Base-by-base conservation (phyloP, 768 basidiomycete species). In the Clitopilus hobsonii region DNA sequence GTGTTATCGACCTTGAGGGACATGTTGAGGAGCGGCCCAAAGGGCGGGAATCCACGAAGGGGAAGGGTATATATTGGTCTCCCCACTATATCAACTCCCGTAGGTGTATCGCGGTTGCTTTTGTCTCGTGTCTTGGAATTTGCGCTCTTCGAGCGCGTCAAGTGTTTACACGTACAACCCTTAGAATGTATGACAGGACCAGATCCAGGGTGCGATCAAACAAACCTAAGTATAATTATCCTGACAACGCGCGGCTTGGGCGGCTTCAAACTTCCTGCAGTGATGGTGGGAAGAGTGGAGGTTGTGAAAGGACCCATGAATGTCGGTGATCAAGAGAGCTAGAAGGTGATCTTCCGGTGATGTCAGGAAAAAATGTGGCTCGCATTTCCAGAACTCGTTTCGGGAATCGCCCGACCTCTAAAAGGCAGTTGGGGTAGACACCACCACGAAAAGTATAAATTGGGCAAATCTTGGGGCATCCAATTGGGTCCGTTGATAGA, bases 1-100 rank as follows among this genome's bases (percentile, higher is more conserved):
- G 75, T 76, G 54, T 69, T 64, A 53, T 72, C 67, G 47, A 72
- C 26, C 27, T n/a, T 27, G 24, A 51, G 30, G 18, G 26, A 10
- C 30, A 51, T 51, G 30, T 24, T 14, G 27, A 32, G n/a, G 24
- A 24, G 30, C 24, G 22, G 26, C 24, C n/a, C 26, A 29, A 13
- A 27, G 26, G 16, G 23, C 6, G 22, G n/a, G 24, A 27, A 51
- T 26, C 29, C 29, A n/a, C n/a, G n/a, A n/a, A n/a, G 16, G 25
- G 26, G 26, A 13, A 51, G 41, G 16, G 41, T 36, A 23, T 45
- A 45, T 45, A 45, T 23, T 45, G 11, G 41, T 18, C 41, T 18
- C 10, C 16, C 18, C 41, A n/a, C n/a, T n/a, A n/a, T n/a, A 45
- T 18, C 41, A 20, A 45, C 41, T 20, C 38, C 16, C 41, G 22